Evolutionary conservation across 495 filamentous ascomycete genomes (phyloP).

Genomic region (Lophiostoma macrostomum): DNA sequence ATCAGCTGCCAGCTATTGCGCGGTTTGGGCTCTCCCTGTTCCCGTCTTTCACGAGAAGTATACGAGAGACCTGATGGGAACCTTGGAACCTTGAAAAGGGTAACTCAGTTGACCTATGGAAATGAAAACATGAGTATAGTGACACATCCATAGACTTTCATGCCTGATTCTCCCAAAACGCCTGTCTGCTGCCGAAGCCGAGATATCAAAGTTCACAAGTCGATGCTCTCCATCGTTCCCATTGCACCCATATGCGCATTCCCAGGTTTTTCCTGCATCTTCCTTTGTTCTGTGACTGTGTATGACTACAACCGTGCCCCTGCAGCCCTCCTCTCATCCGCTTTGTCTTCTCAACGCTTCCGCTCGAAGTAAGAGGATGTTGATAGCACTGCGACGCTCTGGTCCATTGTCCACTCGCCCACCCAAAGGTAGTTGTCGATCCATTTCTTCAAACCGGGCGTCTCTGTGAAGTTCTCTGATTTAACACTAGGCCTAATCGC

Average conservation of each 20-base stretch:
- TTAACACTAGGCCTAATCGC: conserved; percentile 73
- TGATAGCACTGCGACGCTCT: conserved; percentile 85
- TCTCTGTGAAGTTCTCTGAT: conserved; percentile 79
- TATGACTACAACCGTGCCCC: not conserved
- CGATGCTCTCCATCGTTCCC: conserved; percentile 1
- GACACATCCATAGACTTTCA: too few species aligned
- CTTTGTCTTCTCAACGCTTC: conserved; percentile 57
- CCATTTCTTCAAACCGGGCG: conserved; percentile 82
- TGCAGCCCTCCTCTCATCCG: not conserved
- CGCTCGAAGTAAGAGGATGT: conserved; percentile 87
- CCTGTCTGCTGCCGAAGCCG: not conserved
- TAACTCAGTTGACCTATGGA: too few species aligned
- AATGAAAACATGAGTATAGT: too few species aligned
- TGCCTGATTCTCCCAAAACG: too few species aligned
- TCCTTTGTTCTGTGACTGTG: too few species aligned
- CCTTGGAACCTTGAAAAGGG: too few species aligned
- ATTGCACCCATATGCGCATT: not conserved
- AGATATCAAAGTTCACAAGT: not conserved
- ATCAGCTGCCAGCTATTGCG: too few species aligned
- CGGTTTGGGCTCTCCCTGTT: too few species aligned
- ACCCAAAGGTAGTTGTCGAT: conserved; percentile 92
- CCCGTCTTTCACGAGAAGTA: too few species aligned
- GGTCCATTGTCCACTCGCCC: conserved; percentile 97
- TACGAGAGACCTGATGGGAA: too few species aligned
- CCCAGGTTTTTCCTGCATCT: too few species aligned